Evolutionary conservation across 2,329 filamentous ascomycete species (phyloP).

Genomic region (Cercospora sp.): DNA sequence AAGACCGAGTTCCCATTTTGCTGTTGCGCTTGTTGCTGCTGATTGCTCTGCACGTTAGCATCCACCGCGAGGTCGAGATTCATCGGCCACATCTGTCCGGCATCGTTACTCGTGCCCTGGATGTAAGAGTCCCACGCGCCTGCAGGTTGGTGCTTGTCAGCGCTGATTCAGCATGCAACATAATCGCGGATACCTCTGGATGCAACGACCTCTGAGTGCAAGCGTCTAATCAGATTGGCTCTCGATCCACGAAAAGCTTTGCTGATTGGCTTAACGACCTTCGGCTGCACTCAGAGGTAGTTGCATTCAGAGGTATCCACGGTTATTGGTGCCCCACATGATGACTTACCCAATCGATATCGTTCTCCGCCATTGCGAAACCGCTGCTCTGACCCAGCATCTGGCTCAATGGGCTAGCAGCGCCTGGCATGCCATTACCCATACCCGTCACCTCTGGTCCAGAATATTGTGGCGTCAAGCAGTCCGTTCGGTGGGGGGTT

Average conservation of each 20-base stretch:
- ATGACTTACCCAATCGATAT: constrained; percentile 56
- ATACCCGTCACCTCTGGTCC: constrained; percentile 37
- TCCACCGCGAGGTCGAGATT: constrained; percentile 38
- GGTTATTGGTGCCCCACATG: neutral
- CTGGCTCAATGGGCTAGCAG: constrained; percentile 40
- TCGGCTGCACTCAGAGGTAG: too few species aligned
- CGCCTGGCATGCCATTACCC: constrained; percentile 35
- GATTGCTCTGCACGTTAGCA: constrained; percentile 34
- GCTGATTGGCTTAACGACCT: too few species aligned
- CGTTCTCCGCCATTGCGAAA: constrained; percentile 57
- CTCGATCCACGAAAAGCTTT: too few species aligned
- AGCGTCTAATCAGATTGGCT: too few species aligned
- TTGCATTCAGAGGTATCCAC: too few species aligned
- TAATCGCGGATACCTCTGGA: neutral
- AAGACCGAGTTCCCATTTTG: constrained; percentile 15
- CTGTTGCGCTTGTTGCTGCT: constrained; percentile 28
- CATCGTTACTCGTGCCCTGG: constrained; percentile 56
- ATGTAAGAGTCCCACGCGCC: constrained; percentile 71
- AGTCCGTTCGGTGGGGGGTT: constrained; percentile 34
- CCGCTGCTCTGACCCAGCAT: constrained; percentile 36
- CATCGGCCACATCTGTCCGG: constrained; percentile 49
- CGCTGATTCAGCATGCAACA: constrained; percentile 6
- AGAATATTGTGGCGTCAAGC: constrained; percentile 40
- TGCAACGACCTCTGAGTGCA: too few species aligned
- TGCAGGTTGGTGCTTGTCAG: constrained; percentile 37